Evolutionary conservation across 352 stramenopile species (phyloP).

Genomic region (Pythium aphanidermatum): DNA sequence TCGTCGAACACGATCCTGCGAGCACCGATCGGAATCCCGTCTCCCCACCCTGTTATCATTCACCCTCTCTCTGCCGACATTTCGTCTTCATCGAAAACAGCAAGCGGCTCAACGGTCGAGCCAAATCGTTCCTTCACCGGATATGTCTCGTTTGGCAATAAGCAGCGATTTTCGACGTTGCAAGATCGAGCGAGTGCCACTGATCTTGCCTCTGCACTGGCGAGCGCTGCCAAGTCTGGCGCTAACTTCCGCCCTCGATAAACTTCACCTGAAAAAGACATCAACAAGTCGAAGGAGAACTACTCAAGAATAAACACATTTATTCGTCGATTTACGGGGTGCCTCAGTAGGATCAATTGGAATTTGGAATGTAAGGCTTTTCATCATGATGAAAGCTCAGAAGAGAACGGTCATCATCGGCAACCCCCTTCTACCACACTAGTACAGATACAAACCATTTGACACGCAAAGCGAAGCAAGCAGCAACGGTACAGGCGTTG

Average conservation of each 20-base stretch:
- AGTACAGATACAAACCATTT: constrained; percentile 12
- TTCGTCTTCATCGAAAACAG: not conserved
- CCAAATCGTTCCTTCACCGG: constrained; percentile 27
- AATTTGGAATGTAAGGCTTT: constrained; percentile 62
- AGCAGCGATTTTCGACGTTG: constrained; percentile 37
- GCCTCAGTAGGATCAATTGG: constrained; percentile 88
- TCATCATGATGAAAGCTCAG: constrained; percentile 58
- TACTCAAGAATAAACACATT: not conserved
- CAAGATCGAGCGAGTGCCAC: constrained; percentile 10
- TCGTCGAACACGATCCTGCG: constrained; percentile 45
- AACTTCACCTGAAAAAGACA: not conserved
- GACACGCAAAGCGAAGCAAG: constrained; percentile 16
- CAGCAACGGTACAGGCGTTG: not conserved
- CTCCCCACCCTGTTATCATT: constrained; percentile 23
- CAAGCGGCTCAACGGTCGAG: not conserved
- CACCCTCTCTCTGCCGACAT: constrained; percentile 36
- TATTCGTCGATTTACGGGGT: constrained; percentile 23
- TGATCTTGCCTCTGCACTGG: constrained; percentile 8
- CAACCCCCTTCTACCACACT: too few species aligned
- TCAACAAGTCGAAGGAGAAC: not conserved
- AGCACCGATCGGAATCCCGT: constrained; percentile 13
- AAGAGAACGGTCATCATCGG: constrained; percentile 70
- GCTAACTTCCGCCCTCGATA: constrained; percentile 1
- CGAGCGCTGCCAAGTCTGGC: constrained; percentile 2
- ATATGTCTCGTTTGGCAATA: constrained; percentile 37